Percentiles rank a stretch among this genome's conserved stretches.
Evolutionary conservation across 306 rosid species (phyloP).

Genomic region (Acacia crassicarpa): DNA sequence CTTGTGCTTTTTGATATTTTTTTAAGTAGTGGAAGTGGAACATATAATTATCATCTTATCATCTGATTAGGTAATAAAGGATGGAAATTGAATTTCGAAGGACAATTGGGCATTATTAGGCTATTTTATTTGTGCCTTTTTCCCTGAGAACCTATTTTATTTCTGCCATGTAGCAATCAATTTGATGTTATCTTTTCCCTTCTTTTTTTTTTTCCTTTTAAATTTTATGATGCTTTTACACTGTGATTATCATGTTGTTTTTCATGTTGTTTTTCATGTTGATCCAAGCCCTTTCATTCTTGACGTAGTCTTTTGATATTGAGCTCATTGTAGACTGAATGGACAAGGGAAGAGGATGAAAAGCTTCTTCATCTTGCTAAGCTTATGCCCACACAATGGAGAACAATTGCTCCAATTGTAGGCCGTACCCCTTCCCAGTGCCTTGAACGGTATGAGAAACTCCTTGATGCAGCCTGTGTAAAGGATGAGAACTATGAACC

Average conservation of each 20-base stretch:
- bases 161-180: neutral
- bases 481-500: slow-evolving; percentile 95
- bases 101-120: neutral
- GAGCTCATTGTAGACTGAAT: slow-evolving; percentile 65
- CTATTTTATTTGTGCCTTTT: neutral
- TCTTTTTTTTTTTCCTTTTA: neutral
- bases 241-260: neutral
- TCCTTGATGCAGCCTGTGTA: slow-evolving; percentile 92
- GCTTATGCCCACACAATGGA: slow-evolving; percentile 99
- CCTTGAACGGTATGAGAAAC: slow-evolving; percentile 88
- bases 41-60: neutral
- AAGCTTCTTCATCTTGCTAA: slow-evolving; percentile 91
- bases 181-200: neutral
- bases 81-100: neutral
- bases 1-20: neutral
- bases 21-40: too few relatives aligned
- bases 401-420: slow-evolving; percentile 92
- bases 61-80: neutral
- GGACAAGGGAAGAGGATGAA: slow-evolving; percentile 98
- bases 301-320: slow-evolving; percentile 6
- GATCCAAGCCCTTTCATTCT: neutral
- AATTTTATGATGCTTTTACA: neutral
- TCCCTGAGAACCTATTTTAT: neutral
- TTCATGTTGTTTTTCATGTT: neutral
- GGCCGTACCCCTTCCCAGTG: slow-evolving; percentile 98